These are phyloP conservation scores for Cronartium quercuum DNA, from an alignment of 1,284 basidiomycete species.

Conservation along the genomic window DNA sequence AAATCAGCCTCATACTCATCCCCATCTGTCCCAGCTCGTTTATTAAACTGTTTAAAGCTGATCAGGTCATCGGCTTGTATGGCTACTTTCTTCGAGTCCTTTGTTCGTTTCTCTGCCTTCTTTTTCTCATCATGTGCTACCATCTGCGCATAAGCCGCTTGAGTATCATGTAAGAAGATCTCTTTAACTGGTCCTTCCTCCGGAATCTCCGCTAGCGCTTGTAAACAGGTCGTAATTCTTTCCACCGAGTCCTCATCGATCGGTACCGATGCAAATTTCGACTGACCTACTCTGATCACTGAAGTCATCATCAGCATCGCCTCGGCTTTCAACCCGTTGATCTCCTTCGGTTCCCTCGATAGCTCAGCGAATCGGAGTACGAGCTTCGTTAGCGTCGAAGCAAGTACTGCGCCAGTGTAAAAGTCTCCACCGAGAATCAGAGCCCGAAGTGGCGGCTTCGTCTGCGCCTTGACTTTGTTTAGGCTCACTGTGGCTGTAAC, in stretches of 20 bases:
- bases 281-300: slow-evolving; percentile 91
- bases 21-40: slow-evolving; percentile 69
- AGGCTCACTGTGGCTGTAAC: slow-evolving; percentile 64
- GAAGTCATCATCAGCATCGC: slow-evolving; percentile 98
- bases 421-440: slow-evolving; percentile 92
- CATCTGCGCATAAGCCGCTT: slow-evolving; percentile 90
- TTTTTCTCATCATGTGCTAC: slow-evolving; percentile 85
- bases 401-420: slow-evolving; percentile 86
- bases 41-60: slow-evolving; percentile 87
- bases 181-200: slow-evolving; percentile 62
- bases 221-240: slow-evolving; percentile 92
- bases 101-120: slow-evolving; percentile 74
- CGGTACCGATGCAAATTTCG: slow-evolving; percentile 81
- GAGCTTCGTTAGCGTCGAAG: slow-evolving; percentile 83
- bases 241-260: slow-evolving; percentile 98
- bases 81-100: slow-evolving; percentile 62
- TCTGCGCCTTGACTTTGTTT: slow-evolving; percentile 73
- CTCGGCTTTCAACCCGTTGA: slow-evolving; percentile 77
- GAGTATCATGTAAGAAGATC: slow-evolving; percentile 88
- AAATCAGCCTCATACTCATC: slow-evolving; percentile 79
- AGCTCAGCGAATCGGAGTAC: slow-evolving; percentile 72
- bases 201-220: slow-evolving; percentile 70
- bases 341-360: slow-evolving; percentile 57
- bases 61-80: slow-evolving; percentile 92
- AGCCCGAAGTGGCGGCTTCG: slow-evolving; percentile 84